Base-by-base conservation (phyloP, 1,284 basidiomycete genomes). In the Schizopora paradoxa region DNA sequence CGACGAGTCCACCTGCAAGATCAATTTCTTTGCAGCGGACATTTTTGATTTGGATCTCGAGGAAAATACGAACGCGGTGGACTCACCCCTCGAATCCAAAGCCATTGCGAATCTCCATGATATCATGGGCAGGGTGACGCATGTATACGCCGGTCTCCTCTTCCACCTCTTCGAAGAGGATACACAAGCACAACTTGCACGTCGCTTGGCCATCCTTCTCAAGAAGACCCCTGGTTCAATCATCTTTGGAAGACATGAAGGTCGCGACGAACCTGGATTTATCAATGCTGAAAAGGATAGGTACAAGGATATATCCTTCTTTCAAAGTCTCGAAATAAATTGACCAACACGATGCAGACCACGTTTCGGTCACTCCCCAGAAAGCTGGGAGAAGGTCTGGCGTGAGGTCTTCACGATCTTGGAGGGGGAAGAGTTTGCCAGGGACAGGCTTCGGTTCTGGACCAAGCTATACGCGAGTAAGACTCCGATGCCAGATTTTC, bases 141-240 rank as follows among this genome's bases (percentile, higher is more conserved):
- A 35, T n/a, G 22, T 35, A 6, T 35, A 35, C 33, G 22, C 33
- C 33, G 33, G 33, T 19, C 22, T 35, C 18, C 22, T 35, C 33
- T 35, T 35, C 11, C 33, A 35, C 14, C 33, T 35, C 33, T 35
- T 35, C 33, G 33, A 35, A 16, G 33, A 35, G 14, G 18, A 16
- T 8, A 13, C 14, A 21, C 33, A 35, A n/a, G 22, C 18, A 21
- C 18, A 35, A 21, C 18, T 35, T 21, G 33, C 33, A 13, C 3
- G 33, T 16, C 33, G 33, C 33, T 35, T 35, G 33, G 33, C 33
- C 10, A n/a, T 13, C 3, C 22, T 35, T 6, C 8, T 35, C 33
- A 13, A 2, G 18, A 16, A 6, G 4, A 7, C 7, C 7, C 10
- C 33, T 6, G 33, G 33, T 21, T 35, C 33, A 8, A 35, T 35